phyloP scores from a whole-genome alignment of 768 basidiomycete species.

The Podaxis sp. region DNA sequence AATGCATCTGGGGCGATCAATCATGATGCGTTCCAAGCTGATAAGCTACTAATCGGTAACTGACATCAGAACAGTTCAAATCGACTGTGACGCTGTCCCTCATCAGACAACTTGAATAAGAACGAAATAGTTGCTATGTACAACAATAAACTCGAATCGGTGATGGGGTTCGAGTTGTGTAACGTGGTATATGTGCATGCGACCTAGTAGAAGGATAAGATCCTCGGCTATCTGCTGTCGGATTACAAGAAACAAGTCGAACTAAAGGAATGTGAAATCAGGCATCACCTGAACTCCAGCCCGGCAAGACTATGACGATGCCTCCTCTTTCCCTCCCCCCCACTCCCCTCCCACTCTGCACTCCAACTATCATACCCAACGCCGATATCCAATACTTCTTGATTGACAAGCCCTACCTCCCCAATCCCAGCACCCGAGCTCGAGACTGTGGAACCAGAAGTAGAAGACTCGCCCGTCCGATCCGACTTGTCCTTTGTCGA shows the following conservation, averaged over 20 bases:
- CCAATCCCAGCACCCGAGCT: not conserved
- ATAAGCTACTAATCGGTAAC: too few relatives aligned
- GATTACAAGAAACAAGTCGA: not conserved
- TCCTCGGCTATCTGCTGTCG: slow-evolving; percentile 84
- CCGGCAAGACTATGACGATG: slow-evolving; percentile 27
- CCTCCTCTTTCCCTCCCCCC: not conserved
- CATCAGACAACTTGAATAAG: not conserved
- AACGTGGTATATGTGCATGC: not conserved
- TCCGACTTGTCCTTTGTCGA: slow-evolving; percentile 4
- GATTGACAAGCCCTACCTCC: not conserved
- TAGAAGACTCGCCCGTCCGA: not conserved
- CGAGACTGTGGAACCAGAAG: not conserved
- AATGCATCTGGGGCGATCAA: too few relatives aligned
- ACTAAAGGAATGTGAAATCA: not conserved
- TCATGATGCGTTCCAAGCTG: too few relatives aligned
- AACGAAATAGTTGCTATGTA: not conserved
- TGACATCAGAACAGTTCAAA: too few relatives aligned
- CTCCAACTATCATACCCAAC: not conserved
- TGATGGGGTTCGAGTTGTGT: not conserved
- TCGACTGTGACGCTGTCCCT: too few relatives aligned
- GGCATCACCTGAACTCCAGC: slow-evolving; percentile 86
- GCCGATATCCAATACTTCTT: slow-evolving; percentile 9
- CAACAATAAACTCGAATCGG: slow-evolving; percentile 78
- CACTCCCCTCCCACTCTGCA: not conserved
- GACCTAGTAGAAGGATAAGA: not conserved